These are phyloP conservation scores for Thelonectria discophora DNA, from an alignment of 2,329 filamentous ascomycete genomes.

Conservation along the genomic window DNA sequence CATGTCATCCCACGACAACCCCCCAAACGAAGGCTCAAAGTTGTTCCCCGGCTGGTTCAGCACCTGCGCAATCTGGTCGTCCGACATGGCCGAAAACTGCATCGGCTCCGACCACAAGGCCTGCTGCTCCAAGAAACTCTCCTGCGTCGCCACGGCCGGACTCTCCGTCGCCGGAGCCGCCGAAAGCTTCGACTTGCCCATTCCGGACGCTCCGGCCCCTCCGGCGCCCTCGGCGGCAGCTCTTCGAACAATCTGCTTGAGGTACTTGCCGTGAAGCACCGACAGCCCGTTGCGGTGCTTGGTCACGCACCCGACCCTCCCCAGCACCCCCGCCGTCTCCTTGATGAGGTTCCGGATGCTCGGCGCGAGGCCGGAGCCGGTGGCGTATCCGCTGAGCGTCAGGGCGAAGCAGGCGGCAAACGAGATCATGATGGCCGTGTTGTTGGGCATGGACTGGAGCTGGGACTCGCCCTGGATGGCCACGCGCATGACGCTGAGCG, in stretches of 20 bases:
- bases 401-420: constrained; percentile 76
- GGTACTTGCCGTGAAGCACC: constrained; percentile 56
- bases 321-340: constrained; percentile 73
- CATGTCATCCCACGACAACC: constrained; percentile 68
- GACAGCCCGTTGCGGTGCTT: constrained; percentile 74
- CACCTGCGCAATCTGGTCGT: constrained; percentile 72
- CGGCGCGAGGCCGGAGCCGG: constrained; percentile 66
- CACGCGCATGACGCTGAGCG: constrained; percentile 77
- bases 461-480: constrained; percentile 76
- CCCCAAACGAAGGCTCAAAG: constrained; percentile 63
- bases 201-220: constrained; percentile 20
- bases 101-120: constrained; percentile 60
- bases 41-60: constrained; percentile 70
- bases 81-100: constrained; percentile 75
- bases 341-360: constrained; percentile 72
- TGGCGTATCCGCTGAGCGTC: constrained; percentile 68
- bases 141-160: constrained; percentile 33
- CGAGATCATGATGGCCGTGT: constrained; percentile 81
- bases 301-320: constrained; percentile 73
- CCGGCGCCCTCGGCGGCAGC: constrained; percentile 41
- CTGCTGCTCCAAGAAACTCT: constrained; percentile 42
- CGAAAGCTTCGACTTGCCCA: constrained; percentile 25
- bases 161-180: constrained; percentile 29
- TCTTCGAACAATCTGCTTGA: constrained; percentile 55
- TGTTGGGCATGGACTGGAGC: constrained; percentile 80